phyloP scores from a whole-genome alignment of 2,329 filamentous ascomycete genomes.

The Ceratocystis diversiconidia region DNA sequence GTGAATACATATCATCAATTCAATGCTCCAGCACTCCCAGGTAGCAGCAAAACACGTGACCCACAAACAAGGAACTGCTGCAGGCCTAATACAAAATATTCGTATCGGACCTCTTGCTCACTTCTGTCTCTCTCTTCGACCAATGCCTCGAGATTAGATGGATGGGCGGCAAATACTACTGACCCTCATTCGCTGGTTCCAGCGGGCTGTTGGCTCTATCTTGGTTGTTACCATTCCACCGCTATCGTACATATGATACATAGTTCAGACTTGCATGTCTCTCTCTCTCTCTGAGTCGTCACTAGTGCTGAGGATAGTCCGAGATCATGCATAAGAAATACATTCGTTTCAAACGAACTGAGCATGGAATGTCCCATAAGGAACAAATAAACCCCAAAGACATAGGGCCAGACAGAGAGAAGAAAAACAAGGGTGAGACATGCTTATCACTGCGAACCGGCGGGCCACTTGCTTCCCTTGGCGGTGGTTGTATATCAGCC shows the following conservation, averaged over 20 bases:
- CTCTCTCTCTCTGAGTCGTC: background rate
- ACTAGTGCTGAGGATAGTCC: background rate
- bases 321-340: background rate
- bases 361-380: background rate
- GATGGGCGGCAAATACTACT: no score
- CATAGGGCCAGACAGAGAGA: background rate
- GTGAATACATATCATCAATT: no score
- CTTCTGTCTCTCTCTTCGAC: no score
- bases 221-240: background rate
- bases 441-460: background rate
- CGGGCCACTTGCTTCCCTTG: background rate
- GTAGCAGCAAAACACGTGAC: no score
- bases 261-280: background rate
- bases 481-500: background rate
- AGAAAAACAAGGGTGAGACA: background rate
- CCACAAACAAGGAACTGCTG: no score
- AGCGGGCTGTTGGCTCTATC: background rate
- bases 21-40: no score
- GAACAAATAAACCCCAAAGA: background rate
- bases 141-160: no score
- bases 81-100: no score
- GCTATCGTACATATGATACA: background rate
- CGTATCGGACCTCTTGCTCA: no score
- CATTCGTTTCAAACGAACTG: background rate
- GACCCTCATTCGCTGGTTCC: no score